Conservation (phyloP, 2,329 filamentous ascomycete species). For the Pyricularia sp. region DNA sequence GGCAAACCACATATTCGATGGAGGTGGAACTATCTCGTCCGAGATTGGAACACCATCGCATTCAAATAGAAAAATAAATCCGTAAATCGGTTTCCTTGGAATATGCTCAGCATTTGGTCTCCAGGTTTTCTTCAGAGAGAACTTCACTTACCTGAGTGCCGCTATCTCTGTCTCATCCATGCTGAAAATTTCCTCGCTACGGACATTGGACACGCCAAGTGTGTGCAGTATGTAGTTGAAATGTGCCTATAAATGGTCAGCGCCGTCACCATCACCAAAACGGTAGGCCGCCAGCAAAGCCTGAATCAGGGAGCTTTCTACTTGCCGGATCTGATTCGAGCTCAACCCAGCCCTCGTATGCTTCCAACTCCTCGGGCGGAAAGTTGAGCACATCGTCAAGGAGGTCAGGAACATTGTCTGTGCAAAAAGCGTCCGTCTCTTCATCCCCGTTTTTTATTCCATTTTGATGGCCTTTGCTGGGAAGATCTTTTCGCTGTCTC, state of each 20-base stretch:
- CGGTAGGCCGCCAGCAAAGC: background rate
- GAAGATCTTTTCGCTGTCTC: constrained; percentile 3
- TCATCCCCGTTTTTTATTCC: background rate
- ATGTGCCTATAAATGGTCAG: constrained; percentile 46
- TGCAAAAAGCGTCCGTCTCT: background rate
- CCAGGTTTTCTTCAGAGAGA: constrained; percentile 1
- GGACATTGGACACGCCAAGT: constrained; percentile 65
- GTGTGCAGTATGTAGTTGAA: constrained; percentile 80
- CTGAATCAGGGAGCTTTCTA: background rate
- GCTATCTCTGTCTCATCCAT: constrained; percentile 58
- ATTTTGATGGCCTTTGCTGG: background rate
- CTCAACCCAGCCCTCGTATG: constrained; percentile 70
- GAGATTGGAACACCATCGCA: constrained; percentile 47
- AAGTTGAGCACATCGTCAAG: constrained; percentile 38
- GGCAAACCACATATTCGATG: constrained; percentile 75
- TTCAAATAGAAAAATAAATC: constrained; percentile 82
- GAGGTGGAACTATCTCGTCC: constrained; percentile 43
- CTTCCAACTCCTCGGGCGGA: constrained; percentile 40
- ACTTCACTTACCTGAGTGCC: constrained; percentile 46
- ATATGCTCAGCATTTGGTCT: constrained; percentile 16
- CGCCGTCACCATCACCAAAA: background rate
- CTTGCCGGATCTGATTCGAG: constrained; percentile 82
- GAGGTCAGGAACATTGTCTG: constrained; percentile 13
- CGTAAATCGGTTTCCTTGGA: constrained; percentile 61
- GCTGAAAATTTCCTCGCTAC: constrained; percentile 66